phyloP scores from a whole-genome alignment of 2,329 filamentous ascomycete genomes.

The Penicillium sp. region DNA sequence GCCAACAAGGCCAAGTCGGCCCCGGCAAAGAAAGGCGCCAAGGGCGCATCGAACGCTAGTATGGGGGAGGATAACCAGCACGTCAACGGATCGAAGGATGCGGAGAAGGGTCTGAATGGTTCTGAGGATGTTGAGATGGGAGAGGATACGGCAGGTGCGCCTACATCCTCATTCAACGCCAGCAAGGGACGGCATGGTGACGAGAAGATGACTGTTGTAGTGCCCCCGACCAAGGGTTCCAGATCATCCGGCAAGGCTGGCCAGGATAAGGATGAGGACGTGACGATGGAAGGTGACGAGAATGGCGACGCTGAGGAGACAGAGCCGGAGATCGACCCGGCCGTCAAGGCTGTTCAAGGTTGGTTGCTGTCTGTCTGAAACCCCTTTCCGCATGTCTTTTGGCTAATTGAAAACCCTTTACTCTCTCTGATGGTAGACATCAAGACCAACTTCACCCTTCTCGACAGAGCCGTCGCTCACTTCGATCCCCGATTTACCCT shows the following conservation, averaged over 20 bases:
- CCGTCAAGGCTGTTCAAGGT: conserved; percentile 50
- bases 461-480: conserved; percentile 85
- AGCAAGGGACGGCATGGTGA: conserved; percentile 67
- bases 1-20: conserved; percentile 40
- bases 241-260: conserved; percentile 54
- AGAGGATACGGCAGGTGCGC: conserved; percentile 54
- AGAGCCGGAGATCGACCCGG: conserved; percentile 43
- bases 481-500: conserved; percentile 96
- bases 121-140: conserved; percentile 69
- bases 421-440: conserved; percentile 62
- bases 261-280: conserved; percentile 63
- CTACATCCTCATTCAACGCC: conserved; percentile 52
- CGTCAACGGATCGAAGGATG: conserved; percentile 62
- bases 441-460: conserved; percentile 84
- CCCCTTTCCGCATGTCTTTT: neutral
- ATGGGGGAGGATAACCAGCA: conserved; percentile 72
- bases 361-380: conserved; percentile 16
- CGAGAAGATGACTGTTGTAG: conserved; percentile 75
- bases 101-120: conserved; percentile 62
- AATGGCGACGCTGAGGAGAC: conserved; percentile 43
- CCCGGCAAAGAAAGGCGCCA: conserved; percentile 36
- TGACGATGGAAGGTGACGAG: conserved; percentile 61
- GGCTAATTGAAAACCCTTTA: neutral
- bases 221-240: conserved; percentile 65
- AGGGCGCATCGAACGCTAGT: conserved; percentile 34